Evolutionary conservation across 768 basidiomycete species (phyloP).

Genomic region (Termitomyces titanicus): DNA sequence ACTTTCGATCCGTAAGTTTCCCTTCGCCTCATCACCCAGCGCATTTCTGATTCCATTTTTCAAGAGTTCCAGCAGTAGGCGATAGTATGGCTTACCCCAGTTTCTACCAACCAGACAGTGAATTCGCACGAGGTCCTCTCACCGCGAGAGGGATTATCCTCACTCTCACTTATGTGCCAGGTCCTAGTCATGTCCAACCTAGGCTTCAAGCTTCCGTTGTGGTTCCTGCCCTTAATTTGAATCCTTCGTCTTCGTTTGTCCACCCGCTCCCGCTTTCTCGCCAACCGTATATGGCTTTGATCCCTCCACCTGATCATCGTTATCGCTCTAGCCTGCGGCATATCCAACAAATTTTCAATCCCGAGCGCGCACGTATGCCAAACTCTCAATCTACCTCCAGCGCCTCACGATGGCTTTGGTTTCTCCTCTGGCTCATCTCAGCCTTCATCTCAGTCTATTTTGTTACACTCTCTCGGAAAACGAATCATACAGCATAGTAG

Average conservation of each 20-base stretch:
- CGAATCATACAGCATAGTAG: not conserved
- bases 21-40: too few species aligned
- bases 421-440: not conserved
- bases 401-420: not conserved
- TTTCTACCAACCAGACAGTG: not conserved
- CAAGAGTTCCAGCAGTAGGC: not conserved
- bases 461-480: not conserved
- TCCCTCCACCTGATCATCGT: not conserved
- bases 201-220: not conserved
- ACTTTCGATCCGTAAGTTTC: constrained; percentile 1
- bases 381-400: not conserved
- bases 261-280: too few species aligned
- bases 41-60: not conserved
- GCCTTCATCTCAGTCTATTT: not conserved
- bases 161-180: not conserved
- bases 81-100: not conserved
- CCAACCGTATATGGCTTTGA: not conserved
- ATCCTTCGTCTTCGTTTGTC: not conserved
- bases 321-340: not conserved
- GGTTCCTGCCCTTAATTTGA: not conserved
- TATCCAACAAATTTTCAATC: not conserved
- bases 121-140: not conserved
- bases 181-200: not conserved
- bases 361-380: not conserved
- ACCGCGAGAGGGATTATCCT: not conserved